Conservation (phyloP, 2,329 filamentous ascomycete genomes). For the Apiospora rasikravindrae region DNA sequence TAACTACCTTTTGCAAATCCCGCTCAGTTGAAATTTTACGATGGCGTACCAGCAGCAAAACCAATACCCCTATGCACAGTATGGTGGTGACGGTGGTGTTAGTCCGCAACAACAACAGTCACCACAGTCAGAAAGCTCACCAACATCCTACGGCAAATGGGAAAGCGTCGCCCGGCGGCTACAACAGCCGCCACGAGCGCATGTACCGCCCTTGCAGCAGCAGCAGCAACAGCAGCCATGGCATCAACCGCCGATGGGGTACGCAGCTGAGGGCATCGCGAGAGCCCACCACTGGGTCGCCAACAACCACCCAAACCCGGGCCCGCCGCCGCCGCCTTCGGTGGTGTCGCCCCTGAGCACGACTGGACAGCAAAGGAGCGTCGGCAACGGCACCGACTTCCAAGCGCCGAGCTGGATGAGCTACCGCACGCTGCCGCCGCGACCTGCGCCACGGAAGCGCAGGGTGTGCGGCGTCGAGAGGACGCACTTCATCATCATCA, state of each 20-base stretch:
- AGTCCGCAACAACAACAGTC: not conserved
- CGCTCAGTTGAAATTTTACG: not conserved
- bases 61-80: not conserved
- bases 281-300: constrained; percentile 30
- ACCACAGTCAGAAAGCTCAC: not conserved
- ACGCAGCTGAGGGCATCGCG: constrained; percentile 20
- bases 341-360: not conserved
- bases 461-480: constrained; percentile 38
- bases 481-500: constrained; percentile 35
- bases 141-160: not conserved
- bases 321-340: constrained; percentile 26
- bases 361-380: not conserved
- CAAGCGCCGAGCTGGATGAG: constrained; percentile 18
- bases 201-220: not conserved
- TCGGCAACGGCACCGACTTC: constrained; percentile 17
- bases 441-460: not conserved
- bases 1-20: not conserved
- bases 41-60: not conserved
- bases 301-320: constrained; percentile 25
- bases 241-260: constrained; percentile 10
- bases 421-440: constrained; percentile 18
- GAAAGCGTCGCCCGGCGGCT: not conserved
- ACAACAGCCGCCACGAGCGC: not conserved
- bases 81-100: not conserved
- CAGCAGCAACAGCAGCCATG: not conserved